Evolutionary conservation across 1,139 yeast species (phyloP), one percentile per base, ranked within the genome.

Genomic region (Chernovozyma sophiae-reginae): DNA sequence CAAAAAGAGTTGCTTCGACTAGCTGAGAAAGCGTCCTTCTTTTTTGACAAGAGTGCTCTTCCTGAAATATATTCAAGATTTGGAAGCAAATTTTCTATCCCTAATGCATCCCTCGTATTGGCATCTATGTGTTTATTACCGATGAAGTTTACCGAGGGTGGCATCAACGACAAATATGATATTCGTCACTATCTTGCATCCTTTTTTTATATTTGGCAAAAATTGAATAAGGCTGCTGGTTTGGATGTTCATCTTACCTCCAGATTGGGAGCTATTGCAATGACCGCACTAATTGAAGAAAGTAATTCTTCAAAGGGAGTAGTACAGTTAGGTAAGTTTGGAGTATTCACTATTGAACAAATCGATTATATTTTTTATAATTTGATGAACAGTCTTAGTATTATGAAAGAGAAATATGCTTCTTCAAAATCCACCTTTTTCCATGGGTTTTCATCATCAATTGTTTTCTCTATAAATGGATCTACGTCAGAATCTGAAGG

Each of bases 141-240:
- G 0, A 46, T 53, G 4, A 40, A 47, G 1, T 55, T 58, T 32
- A 60, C 60, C 7, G 36, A 44, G 3, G 56, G 51, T 2, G 63
- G 58, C 2, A 31, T 41, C 1, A 45, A 46, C 14, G 58, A 60
- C 32, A 51, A 57, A 15, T 42, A 55, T 23, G 81, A 77, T 51
- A 64, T 70, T 4, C 68, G 81, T 39, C 64, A 76, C 44, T 81
- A 80, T 47, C 52, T 81, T 13, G 79, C 90, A 0, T 64, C 89
- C 1, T 56, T 86, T 14, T 86, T 86, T 49, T 79, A 85, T 47
- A 60, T 86, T 38, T 89, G 97, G 96, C 54, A 72, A 3, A 74
- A 81, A 28, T 68, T 79, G 12, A 69, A 75, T 33, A 72, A 78
- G 32, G 72, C 78, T 12, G 66, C 77, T 3, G 74, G 76, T 11